Conservation (phyloP, 306 rosid species). For the Quercus berberidifolia region DNA sequence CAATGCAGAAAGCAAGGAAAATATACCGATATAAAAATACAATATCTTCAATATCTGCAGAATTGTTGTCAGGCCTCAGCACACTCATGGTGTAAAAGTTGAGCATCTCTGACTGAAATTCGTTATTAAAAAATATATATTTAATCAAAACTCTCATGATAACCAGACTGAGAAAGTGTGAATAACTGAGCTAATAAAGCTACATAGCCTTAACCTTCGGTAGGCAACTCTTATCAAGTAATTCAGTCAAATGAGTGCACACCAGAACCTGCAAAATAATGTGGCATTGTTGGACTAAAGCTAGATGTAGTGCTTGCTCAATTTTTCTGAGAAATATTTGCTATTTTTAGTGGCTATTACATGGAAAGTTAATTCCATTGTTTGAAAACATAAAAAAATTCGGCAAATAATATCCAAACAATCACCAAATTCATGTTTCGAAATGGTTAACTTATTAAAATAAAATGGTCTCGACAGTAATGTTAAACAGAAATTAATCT, state of each 20-base stretch:
- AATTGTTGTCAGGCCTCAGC: conserved; percentile 65
- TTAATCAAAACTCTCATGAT: conserved; percentile 7
- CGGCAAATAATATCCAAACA: background rate
- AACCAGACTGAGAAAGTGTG: conserved; percentile 5
- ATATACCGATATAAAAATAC: conserved; percentile 81
- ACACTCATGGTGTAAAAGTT: conserved; percentile 84
- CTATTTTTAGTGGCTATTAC: no score
- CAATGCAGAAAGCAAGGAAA: conserved; percentile 12
- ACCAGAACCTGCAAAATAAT: conserved; percentile 65
- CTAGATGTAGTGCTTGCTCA: background rate
- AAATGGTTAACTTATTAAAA: background rate
- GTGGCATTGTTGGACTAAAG: background rate
- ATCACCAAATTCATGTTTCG: background rate
- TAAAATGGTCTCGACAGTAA: background rate
- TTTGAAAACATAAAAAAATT: background rate
- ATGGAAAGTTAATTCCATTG: background rate
- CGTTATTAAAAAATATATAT: background rate
- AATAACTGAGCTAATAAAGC: conserved; percentile 20
- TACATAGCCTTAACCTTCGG: conserved; percentile 44
- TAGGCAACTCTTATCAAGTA: conserved; percentile 66
- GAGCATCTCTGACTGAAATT: conserved; percentile 73
- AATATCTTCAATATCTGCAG: conserved; percentile 54
- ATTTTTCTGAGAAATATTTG: background rate
- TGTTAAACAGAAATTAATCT: background rate
- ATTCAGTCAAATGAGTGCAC: conserved; percentile 93